phyloP scores from a whole-genome alignment of 2,329 filamentous ascomycete genomes.

The Fusarium goolgardi region DNA sequence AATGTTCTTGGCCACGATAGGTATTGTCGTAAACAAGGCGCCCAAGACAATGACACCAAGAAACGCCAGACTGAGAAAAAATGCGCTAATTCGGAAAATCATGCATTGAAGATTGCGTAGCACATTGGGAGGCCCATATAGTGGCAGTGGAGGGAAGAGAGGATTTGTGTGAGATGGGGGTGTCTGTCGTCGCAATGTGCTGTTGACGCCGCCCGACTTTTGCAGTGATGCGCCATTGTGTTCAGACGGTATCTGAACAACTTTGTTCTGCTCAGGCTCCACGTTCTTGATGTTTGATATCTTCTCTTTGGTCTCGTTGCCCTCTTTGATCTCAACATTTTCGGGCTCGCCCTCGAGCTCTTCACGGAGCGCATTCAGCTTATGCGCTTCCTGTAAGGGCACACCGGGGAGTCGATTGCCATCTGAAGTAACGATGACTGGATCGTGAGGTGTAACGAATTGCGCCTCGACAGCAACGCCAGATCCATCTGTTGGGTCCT shows the following conservation, averaged over 20 bases:
- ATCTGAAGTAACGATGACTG: constrained; percentile 75
- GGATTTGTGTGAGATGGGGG: constrained; percentile 79
- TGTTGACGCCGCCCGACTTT: constrained; percentile 58
- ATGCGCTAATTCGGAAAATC: constrained; percentile 74
- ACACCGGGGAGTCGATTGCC: constrained; percentile 75
- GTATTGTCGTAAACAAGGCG: constrained; percentile 75
- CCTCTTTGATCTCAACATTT: constrained; percentile 44
- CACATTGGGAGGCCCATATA: constrained; percentile 80
- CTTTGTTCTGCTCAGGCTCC: constrained; percentile 41
- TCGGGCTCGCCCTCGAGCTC: constrained; percentile 53
- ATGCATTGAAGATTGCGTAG: constrained; percentile 73
- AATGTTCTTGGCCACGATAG: constrained; percentile 60
- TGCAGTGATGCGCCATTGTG: constrained; percentile 54
- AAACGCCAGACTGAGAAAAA: constrained; percentile 81
- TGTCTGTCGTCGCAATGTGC: constrained; percentile 60
- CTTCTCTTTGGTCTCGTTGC: constrained; percentile 44
- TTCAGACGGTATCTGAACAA: constrained; percentile 44
- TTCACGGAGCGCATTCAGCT: constrained; percentile 72
- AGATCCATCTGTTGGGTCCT: constrained; percentile 47
- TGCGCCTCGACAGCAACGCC: constrained; percentile 70
- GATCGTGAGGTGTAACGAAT: constrained; percentile 76
- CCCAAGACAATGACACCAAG: constrained; percentile 80
- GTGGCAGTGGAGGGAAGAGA: constrained; percentile 84
- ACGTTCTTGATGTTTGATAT: constrained; percentile 50
- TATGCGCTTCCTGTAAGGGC: constrained; percentile 75